Evolutionary conservation across 306 rosid species (phyloP), one percentile per base, ranked within the genome.

Genomic region (Oemleria cerasiformis): DNA sequence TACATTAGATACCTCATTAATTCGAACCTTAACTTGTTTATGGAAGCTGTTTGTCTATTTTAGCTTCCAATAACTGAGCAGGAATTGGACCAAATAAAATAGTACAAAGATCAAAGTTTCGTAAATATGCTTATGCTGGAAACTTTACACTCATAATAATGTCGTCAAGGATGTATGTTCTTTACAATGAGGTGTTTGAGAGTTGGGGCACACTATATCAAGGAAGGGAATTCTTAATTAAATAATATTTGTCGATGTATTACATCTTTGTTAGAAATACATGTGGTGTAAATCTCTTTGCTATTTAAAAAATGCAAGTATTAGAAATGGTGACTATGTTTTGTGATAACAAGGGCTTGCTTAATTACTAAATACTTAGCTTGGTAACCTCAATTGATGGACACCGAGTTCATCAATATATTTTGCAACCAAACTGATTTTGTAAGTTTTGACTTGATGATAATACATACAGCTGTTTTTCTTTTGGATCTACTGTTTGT

Each of bases 41-140:
- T 30, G 71, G 71, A 67, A 67, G 43, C 41, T 34, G 23, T 30
- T 10, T n/a, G 30, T 51, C 2, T 49, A 15, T 48, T 43, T 30
- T 49, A 67, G n/a, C n/a, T 67, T 49, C 71, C 71, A 67, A 15
- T 49, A 30, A 17, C 51, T 39, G 30, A 34, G 45, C 10, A 48
- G 47, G 59, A 14, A 25, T 25, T 25, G 30, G 30, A 25, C 30
- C 30, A 25, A 25, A 25, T 2, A 1, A 25, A 25, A 25, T 25
- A 25, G 2, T 25, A 25, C 30, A 25, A 25, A 39, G 19, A 34
- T 67, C 3, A 23, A 34, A 67, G 23, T 47, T 19, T 67, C 63
- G 12, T 25, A 25, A 25, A 11, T 12, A 57, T 57, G 63, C 63
- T 57, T 34, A 12, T 23, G 47, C 9, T 66, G 9, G 14, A 9